These are phyloP conservation scores for Lunasporangiospora selenospora DNA, from an alignment of 192 early-diverging fungal genomes.

Conservation along the genomic window DNA sequence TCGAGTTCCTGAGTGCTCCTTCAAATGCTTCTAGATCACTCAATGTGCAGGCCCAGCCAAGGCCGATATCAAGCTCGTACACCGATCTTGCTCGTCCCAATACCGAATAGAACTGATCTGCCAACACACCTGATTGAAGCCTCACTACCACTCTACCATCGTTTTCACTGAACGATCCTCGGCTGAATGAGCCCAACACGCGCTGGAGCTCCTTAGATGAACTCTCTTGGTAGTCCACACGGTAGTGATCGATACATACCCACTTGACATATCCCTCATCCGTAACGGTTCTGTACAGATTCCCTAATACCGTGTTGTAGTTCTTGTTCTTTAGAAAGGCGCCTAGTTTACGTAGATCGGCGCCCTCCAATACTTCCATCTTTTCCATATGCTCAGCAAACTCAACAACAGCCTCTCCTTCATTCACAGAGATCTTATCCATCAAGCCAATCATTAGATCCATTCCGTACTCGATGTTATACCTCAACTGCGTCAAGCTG, in stretches of 20 bases:
- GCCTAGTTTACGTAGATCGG: constrained; percentile 15
- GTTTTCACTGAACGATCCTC: constrained; percentile 6
- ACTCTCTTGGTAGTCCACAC: constrained; percentile 9
- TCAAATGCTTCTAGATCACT: constrained; percentile 3
- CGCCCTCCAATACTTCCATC: constrained; percentile 11
- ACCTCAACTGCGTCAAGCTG: background rate
- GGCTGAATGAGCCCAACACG: background rate
- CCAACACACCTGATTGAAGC: constrained; percentile 5
- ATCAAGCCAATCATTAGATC: constrained; percentile 14
- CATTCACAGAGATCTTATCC: constrained; percentile 9
- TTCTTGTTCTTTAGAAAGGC: constrained; percentile 12
- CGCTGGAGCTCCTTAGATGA: background rate
- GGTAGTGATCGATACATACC: constrained; percentile 25
- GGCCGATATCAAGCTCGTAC: constrained; percentile 9
- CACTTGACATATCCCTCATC: constrained; percentile 27
- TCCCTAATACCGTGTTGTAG: constrained; percentile 4
- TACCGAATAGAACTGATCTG: constrained; percentile 2
- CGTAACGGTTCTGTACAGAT: constrained; percentile 18
- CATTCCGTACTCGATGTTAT: constrained; percentile 1
- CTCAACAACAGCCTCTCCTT: constrained; percentile 6
- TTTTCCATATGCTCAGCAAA: constrained; percentile 2
- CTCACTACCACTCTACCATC: constrained; percentile 4
- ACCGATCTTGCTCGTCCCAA: constrained; percentile 20
- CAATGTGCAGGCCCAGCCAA: constrained; percentile 12
- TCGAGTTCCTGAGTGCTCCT: constrained; percentile 5